Conservation (phyloP, 2,329 filamentous ascomycete genomes). For the Alternaria burnsii region DNA sequence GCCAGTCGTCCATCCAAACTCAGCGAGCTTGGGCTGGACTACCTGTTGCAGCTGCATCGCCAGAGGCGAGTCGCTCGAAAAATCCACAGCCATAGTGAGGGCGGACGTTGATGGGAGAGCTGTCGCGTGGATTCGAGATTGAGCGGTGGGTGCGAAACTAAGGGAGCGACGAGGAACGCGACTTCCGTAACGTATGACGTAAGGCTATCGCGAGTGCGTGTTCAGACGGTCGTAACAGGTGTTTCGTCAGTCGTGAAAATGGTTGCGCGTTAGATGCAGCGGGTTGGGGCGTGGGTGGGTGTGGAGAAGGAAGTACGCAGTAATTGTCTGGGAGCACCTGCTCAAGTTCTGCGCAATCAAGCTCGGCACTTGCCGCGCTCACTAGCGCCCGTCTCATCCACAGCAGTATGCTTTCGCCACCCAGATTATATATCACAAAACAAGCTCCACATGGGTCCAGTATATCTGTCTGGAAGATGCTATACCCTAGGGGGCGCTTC, state of each 20-base stretch:
- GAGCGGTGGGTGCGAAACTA: slow-evolving; percentile 25
- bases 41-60: slow-evolving; percentile 82
- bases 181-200: slow-evolving; percentile 26
- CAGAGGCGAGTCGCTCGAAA: slow-evolving; percentile 80
- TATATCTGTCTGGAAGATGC: not conserved
- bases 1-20: slow-evolving; percentile 89
- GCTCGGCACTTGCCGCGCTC: slow-evolving; percentile 20
- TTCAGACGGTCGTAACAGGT: slow-evolving; percentile 18
- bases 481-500: not conserved
- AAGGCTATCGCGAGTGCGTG: slow-evolving; percentile 22
- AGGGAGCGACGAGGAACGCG: slow-evolving; percentile 36
- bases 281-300: slow-evolving; percentile 12
- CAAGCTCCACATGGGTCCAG: not conserved
- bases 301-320: slow-evolving; percentile 12
- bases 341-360: slow-evolving; percentile 24
- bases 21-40: slow-evolving; percentile 89
- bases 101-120: slow-evolving; percentile 17
- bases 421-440: not conserved
- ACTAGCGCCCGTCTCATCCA: slow-evolving; percentile 8
- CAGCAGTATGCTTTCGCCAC: not conserved
- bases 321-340: slow-evolving; percentile 20
- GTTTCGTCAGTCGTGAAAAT: slow-evolving; percentile 21
- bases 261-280: slow-evolving; percentile 15
- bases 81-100: slow-evolving; percentile 75
- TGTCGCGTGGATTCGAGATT: slow-evolving; percentile 25